Conservation (phyloP, 306 rosid genomes). For the Albizia julibrissin region DNA sequence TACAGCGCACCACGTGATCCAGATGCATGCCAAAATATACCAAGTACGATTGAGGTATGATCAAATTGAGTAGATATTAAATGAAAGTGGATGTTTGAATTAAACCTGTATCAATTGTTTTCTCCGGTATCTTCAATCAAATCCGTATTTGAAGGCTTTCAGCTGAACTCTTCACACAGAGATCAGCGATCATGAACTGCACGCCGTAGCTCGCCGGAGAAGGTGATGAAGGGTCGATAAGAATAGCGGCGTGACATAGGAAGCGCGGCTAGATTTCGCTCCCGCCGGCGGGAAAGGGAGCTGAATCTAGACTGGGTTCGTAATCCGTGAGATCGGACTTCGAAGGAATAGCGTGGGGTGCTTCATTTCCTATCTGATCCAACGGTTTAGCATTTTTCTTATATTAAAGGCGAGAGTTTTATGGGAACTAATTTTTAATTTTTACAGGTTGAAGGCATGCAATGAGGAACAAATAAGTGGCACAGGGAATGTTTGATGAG, state of each 20-base stretch:
- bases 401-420: too few species aligned
- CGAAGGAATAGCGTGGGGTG: background rate
- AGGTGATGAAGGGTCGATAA: background rate
- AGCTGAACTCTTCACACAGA: background rate
- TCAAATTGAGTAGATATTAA: background rate
- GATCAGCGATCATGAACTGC: background rate
- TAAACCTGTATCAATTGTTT: background rate
- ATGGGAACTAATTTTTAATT: too few species aligned
- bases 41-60: background rate
- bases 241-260: background rate
- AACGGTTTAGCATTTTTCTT: too few species aligned
- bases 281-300: background rate
- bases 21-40: background rate
- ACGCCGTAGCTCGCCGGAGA: background rate
- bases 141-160: background rate
- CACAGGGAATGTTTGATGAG: too few species aligned
- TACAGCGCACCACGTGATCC: background rate
- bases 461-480: too few species aligned
- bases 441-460: too few species aligned
- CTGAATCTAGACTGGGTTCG: too few species aligned
- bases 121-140: background rate
- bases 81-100: background rate
- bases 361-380: too few species aligned
- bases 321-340: background rate
- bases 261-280: background rate